phyloP scores from a whole-genome alignment of 805 yeast species.

The Saccharomycopsis babjevae region DNA sequence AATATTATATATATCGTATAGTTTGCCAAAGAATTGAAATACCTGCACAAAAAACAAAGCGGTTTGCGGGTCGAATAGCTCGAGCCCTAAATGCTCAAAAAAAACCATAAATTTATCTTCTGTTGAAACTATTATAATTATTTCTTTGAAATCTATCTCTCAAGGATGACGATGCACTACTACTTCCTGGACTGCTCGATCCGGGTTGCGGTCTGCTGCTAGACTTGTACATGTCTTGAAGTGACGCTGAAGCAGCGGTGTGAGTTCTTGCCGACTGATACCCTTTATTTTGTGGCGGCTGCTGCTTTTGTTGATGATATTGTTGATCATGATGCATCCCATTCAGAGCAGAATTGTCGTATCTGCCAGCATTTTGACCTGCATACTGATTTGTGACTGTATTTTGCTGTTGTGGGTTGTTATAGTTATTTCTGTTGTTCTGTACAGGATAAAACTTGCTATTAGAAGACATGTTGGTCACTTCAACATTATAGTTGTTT shows the following conservation, averaged over 20 bases:
- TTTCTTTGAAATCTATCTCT: neutral
- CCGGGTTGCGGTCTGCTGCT: neutral
- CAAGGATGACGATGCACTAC: constrained; percentile 1
- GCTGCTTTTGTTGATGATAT: neutral
- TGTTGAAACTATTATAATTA: neutral
- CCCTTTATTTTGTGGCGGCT: constrained; percentile 1
- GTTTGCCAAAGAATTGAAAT: no score
- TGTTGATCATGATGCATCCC: neutral
- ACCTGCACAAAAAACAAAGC: neutral
- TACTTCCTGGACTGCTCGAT: neutral
- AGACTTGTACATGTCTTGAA: constrained; percentile 16
- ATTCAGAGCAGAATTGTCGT: constrained; percentile 2
- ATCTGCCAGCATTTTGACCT: constrained; percentile 5
- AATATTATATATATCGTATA: no score
- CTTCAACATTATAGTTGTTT: neutral
- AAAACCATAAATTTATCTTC: neutral
- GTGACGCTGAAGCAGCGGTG: constrained; percentile 18
- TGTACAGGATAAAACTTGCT: constrained; percentile 16
- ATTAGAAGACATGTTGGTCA: constrained; percentile 4
- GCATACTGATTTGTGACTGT: neutral
- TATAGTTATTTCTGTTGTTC: constrained; percentile 7
- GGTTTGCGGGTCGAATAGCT: no score
- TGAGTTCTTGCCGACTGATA: constrained; percentile 11
- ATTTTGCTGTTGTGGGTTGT: constrained; percentile 2
- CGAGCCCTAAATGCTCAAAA: no score